A percentile compares a stretch with the other conserved stretches of the same genome.
Evolutionary conservation across 306 rosid genomes (phyloP).

Genomic region (Aeschynomene evenia): DNA sequence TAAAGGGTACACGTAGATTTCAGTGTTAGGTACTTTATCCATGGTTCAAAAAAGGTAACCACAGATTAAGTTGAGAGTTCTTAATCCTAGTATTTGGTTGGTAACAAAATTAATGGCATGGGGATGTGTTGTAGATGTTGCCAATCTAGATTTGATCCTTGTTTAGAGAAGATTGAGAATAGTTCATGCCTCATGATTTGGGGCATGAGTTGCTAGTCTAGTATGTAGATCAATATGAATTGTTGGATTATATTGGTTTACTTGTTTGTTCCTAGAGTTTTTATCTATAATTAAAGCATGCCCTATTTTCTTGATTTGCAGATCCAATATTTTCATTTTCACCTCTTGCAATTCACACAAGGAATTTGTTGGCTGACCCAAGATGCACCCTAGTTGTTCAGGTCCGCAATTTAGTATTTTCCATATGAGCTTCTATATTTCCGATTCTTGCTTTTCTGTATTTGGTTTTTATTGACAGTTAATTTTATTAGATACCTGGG

Average conservation of each 20-base stretch:
- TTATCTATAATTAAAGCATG: background rate
- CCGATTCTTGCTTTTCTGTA: slow-evolving; percentile 28
- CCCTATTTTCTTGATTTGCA: slow-evolving; percentile 35
- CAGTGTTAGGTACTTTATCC: background rate
- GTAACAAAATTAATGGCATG: no score
- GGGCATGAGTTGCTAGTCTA: background rate
- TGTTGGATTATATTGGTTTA: slow-evolving; percentile 8
- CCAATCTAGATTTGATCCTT: slow-evolving; percentile 16
- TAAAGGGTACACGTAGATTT: background rate
- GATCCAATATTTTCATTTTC: slow-evolving; percentile 98
- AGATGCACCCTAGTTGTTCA: slow-evolving; percentile 98
- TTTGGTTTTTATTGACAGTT: slow-evolving; percentile 42
- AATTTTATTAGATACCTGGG: slow-evolving; percentile 80
- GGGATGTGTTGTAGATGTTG: background rate
- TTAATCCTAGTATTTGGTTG: no score
- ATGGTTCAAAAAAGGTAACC: background rate
- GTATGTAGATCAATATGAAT: background rate
- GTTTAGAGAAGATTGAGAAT: slow-evolving; percentile 15
- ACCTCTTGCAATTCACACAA: slow-evolving; percentile 93
- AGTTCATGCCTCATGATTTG: background rate
- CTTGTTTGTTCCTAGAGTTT: slow-evolving; percentile 16
- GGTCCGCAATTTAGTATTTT: slow-evolving; percentile 53
- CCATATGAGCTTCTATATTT: slow-evolving; percentile 14
- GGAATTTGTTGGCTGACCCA: slow-evolving; percentile 92
- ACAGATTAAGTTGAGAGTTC: slow-evolving; percentile 23